These are phyloP conservation scores for Kuraishia borneana DNA, from an alignment of 805 yeast species.

Conservation along the genomic window DNA sequence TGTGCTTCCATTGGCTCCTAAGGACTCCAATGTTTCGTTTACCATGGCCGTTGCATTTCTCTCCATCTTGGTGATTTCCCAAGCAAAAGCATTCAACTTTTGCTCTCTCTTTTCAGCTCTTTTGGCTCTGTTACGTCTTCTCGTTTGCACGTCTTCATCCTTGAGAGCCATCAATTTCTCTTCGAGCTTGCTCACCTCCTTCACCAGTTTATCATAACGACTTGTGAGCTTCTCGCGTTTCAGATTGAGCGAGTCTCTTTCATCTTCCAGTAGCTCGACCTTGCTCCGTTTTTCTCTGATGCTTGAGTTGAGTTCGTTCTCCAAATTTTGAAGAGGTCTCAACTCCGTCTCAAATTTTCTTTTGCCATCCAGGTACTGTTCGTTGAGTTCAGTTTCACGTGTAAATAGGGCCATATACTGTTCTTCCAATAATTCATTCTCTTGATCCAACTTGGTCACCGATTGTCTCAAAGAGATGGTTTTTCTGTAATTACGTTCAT, in stretches of 20 bases:
- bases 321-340: conserved; percentile 19
- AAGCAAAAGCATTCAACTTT: conserved; percentile 10
- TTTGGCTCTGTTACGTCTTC: conserved; percentile 10
- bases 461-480: conserved; percentile 37
- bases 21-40: background rate
- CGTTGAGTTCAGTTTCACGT: conserved; percentile 26
- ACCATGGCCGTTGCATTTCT: background rate
- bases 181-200: conserved; percentile 11
- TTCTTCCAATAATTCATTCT: conserved; percentile 22
- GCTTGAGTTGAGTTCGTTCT: conserved; percentile 15
- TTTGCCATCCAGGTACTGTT: conserved; percentile 23
- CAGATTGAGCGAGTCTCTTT: conserved; percentile 14
- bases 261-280: conserved; percentile 15
- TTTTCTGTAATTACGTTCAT: conserved; percentile 42
- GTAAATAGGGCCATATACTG: conserved; percentile 21
- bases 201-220: conserved; percentile 18
- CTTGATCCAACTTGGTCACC: conserved; percentile 26
- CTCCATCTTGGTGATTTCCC: conserved; percentile 11
- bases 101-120: conserved; percentile 14
- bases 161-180: conserved; percentile 16
- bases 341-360: conserved; percentile 23
- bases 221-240: conserved; percentile 21
- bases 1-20: background rate
- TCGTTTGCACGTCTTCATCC: conserved; percentile 10
- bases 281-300: conserved; percentile 11